phyloP scores from a whole-genome alignment of 768 basidiomycete genomes.

The Tremella yokohamensis region DNA sequence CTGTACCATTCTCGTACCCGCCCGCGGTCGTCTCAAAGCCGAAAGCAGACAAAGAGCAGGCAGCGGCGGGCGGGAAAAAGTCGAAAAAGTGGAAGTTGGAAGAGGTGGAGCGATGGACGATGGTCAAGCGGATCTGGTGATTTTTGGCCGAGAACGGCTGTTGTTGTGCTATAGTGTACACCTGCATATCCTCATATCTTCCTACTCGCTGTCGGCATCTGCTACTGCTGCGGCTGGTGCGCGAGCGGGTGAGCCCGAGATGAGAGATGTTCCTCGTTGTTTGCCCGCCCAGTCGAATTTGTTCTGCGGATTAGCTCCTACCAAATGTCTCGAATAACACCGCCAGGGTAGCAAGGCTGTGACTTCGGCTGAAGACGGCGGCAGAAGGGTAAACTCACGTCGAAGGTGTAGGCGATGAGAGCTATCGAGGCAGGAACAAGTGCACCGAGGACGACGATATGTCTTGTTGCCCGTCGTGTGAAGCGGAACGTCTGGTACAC shows the following conservation, averaged over 20 bases:
- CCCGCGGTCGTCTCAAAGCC: neutral
- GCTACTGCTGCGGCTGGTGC: conserved; percentile 14
- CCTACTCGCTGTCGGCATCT: conserved; percentile 1
- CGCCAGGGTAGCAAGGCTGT: neutral
- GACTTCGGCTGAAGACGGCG: neutral
- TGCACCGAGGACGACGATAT: conserved; percentile 61
- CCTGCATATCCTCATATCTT: conserved; percentile 13
- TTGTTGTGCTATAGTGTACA: conserved; percentile 1
- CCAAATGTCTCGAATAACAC: too few relatives aligned
- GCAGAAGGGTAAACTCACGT: conserved; percentile 44
- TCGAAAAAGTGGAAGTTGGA: conserved; percentile 70
- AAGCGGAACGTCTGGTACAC: conserved; percentile 80
- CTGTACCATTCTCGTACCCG: conserved; percentile 5
- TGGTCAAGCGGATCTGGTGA: conserved; percentile 87
- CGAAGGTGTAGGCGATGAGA: conserved; percentile 25
- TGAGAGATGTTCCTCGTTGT: conserved; percentile 24
- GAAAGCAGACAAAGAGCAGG: conserved; percentile 7
- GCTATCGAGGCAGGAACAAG: conserved; percentile 59
- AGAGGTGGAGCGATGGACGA: conserved; percentile 87
- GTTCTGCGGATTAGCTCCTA: conserved; percentile 22
- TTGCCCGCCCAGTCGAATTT: conserved; percentile 47
- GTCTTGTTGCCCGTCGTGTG: conserved; percentile 65
- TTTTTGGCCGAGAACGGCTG: neutral
- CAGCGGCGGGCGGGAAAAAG: conserved; percentile 51
- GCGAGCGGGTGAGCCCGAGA: conserved; percentile 20